These are phyloP conservation scores for Alloteropsis semialata DNA, from an alignment of 176 grass and related monocot genomes.

Conservation along the genomic window DNA sequence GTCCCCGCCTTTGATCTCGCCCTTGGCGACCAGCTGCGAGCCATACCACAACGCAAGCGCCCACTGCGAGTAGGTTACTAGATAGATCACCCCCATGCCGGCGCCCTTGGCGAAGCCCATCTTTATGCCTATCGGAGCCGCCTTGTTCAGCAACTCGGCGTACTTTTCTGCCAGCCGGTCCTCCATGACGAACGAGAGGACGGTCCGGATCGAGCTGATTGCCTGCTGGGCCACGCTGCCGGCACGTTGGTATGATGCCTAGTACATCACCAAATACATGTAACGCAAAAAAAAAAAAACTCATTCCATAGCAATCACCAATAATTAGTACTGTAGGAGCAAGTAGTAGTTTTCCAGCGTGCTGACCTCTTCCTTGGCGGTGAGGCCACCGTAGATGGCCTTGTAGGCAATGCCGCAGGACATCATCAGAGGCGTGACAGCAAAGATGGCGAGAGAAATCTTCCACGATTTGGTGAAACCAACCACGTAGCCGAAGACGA, in stretches of 20 bases:
- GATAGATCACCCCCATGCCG: conserved; percentile 61
- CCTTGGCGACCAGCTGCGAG: conserved; percentile 39
- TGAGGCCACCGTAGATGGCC: conserved; percentile 59
- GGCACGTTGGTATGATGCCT: conserved; percentile 60
- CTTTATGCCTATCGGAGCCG: conserved; percentile 49
- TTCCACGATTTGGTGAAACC: conserved; percentile 62
- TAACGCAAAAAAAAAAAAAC: background rate
- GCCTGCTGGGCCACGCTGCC: conserved; percentile 65
- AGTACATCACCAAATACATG: background rate
- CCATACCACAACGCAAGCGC: conserved; percentile 70
- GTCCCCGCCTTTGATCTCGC: conserved; percentile 49
- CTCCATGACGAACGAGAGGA: conserved; percentile 73
- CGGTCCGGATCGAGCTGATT: conserved; percentile 62
- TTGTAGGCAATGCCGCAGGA: conserved; percentile 60
- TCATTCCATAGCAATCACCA: background rate
- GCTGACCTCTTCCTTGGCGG: conserved; percentile 60
- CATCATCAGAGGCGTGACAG: conserved; percentile 62
- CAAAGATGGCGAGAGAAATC: conserved; percentile 53
- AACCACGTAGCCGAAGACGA: conserved; percentile 60
- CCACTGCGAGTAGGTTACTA: conserved; percentile 70
- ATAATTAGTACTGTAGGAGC: background rate
- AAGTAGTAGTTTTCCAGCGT: background rate
- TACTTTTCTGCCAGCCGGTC: conserved; percentile 52
- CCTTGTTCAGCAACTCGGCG: conserved; percentile 30
- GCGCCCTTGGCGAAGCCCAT: conserved; percentile 73